Base-by-base conservation (phyloP, 176 grass and related monocot genomes). In the Oryza glumipatula region DNA sequence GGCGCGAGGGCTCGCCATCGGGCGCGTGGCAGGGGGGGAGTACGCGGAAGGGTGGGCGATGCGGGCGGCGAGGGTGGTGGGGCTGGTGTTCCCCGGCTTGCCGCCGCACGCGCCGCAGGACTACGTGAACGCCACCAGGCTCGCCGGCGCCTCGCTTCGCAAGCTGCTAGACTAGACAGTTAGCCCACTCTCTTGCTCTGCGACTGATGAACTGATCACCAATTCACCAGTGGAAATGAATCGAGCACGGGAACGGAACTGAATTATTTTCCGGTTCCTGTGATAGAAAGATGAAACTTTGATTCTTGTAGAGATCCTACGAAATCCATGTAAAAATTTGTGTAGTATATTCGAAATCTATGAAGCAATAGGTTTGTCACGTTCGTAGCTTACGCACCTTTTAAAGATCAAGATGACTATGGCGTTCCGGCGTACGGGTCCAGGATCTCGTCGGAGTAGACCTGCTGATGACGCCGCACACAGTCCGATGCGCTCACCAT, bases 51-150 rank as follows among this genome's bases (percentile, higher is more conserved):
- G 93, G 12, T 93, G 89, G 95, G 33, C 76, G 22, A 76, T 94
- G 81, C 70, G 72, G 16, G 36, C 82, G 5, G 38, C 28, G 26
- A 81, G 95, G 74, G 21, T 64, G 9, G 19, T 80, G 6, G 95
- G 86, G 32, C 60, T 98, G 36, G 1, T 95, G 2, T 7, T 95
- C 39, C 95, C 95, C 1, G 95, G 95, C 3, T 58, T 95, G 49
- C 56, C 95, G 28, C 79, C 95, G 13, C 95, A 98, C 82, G 14
- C 76, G 43, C 95, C 95, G 5, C 78, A 72, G 65, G 90, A 98
- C 79, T 98, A 98, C 81, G 93, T 98, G 13, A 98, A 93, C 38
- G 87, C 88, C 80, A 91, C 91, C 9, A 91, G 89, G 67, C 84
- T 93, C 67, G 83, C 73, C 32, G 86, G 43, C 43, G 84, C 79